Percentiles rank a stretch among this genome's conserved stretches.
Evolutionary conservation across 306 rosid genomes (phyloP).

Genomic region (Trifolium fragiferum): DNA sequence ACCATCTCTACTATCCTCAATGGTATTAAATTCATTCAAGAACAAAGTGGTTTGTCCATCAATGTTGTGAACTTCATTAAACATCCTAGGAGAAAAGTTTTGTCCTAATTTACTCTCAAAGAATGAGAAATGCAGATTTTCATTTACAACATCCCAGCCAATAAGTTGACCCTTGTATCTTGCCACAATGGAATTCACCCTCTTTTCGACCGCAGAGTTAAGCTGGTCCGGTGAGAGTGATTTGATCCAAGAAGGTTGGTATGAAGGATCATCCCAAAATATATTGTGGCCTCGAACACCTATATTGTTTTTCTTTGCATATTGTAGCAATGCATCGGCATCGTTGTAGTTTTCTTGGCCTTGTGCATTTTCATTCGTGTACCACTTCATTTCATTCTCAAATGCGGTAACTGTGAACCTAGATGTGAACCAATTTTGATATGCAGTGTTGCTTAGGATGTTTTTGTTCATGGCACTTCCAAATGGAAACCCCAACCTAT

Average conservation of each 20-base stretch:
- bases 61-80: slow-evolving; percentile 46
- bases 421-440: slow-evolving; percentile 67
- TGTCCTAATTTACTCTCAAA: slow-evolving; percentile 57
- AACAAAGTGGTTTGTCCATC: not conserved
- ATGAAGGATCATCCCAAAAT: slow-evolving; percentile 67
- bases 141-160: slow-evolving; percentile 84
- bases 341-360: slow-evolving; percentile 56
- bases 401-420: slow-evolving; percentile 71
- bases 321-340: slow-evolving; percentile 61
- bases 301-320: slow-evolving; percentile 49
- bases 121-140: slow-evolving; percentile 64
- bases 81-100: slow-evolving; percentile 43
- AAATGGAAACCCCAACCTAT: slow-evolving; percentile 52
- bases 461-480: slow-evolving; percentile 60
- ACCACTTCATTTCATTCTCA: slow-evolving; percentile 87
- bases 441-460: slow-evolving; percentile 60
- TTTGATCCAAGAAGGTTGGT: slow-evolving; percentile 59
- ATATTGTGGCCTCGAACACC: slow-evolving; percentile 75
- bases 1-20: not conserved
- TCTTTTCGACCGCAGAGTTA: slow-evolving; percentile 37
- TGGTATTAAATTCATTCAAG: not conserved
- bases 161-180: slow-evolving; percentile 63
- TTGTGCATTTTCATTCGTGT: slow-evolving; percentile 49
- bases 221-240: slow-evolving; percentile 50
- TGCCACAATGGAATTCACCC: slow-evolving; percentile 55